phyloP scores from a whole-genome alignment of 2,329 filamentous ascomycete genomes.

The Botrytis elliptica region DNA sequence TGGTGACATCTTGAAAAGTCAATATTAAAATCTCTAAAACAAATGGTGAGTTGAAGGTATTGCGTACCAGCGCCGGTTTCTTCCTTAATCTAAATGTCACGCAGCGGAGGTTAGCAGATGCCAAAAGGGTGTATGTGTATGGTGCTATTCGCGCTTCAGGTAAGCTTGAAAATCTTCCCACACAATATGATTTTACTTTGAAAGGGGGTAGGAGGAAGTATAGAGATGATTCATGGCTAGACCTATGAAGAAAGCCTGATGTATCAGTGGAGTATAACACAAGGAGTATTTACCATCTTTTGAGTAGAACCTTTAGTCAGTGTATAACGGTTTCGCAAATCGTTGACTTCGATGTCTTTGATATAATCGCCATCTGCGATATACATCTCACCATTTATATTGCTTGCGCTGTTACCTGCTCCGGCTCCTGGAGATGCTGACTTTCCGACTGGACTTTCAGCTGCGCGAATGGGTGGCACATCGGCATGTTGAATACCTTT shows the following conservation, averaged over 20 bases:
- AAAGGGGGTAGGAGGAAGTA: conserved; percentile 39
- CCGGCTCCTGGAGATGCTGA: conserved; percentile 35
- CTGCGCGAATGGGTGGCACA: conserved; percentile 71
- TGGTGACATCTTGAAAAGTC: conserved; percentile 90
- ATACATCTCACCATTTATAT: conserved; percentile 82
- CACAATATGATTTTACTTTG: conserved; percentile 38
- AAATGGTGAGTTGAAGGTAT: conserved; percentile 47
- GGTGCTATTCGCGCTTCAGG: conserved; percentile 61
- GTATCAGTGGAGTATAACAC: conserved; percentile 67
- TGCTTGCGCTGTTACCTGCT: conserved; percentile 46
- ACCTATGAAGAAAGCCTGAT: conserved; percentile 43
- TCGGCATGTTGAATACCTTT: conserved; percentile 90
- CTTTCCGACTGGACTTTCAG: conserved; percentile 31
- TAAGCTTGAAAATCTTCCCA: conserved; percentile 68
- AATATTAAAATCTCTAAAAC: conserved; percentile 49
- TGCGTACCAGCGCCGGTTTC: conserved; percentile 99
- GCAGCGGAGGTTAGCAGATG: conserved; percentile 90
- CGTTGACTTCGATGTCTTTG: conserved; percentile 98
- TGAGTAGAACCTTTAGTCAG: conserved; percentile 96
- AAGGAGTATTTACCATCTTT: conserved; percentile 96
- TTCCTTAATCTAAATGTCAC: conserved; percentile 98
- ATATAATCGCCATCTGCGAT: conserved; percentile 97
- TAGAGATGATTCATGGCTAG: conserved; percentile 37
- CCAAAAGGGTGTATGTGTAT: conserved; percentile 66
- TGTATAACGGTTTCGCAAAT: conserved; percentile 92